These are phyloP conservation scores for Wickerhamiella dianesei DNA, from an alignment of 805 yeast genomes.

Conservation along the genomic window DNA sequence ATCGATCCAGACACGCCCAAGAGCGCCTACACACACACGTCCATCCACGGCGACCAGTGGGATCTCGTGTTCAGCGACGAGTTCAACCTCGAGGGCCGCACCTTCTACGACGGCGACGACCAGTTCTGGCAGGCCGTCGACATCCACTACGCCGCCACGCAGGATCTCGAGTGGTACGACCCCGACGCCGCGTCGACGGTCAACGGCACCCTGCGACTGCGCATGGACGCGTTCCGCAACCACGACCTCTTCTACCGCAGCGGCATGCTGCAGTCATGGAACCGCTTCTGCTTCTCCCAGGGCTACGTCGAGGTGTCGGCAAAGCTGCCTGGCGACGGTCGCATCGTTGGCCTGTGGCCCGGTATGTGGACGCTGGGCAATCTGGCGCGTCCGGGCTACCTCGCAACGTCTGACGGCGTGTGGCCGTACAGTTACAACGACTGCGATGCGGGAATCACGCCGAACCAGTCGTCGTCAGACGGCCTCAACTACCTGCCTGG, in stretches of 20 bases:
- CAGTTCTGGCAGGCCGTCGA: constrained; percentile 83
- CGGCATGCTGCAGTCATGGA: constrained; percentile 90
- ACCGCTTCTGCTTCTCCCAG: constrained; percentile 75
- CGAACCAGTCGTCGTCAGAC: constrained; percentile 81
- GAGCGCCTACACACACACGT: constrained; percentile 35
- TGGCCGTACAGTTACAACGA: constrained; percentile 87
- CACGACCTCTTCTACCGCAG: constrained; percentile 74
- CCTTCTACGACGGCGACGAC: constrained; percentile 83
- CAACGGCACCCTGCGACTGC: constrained; percentile 54
- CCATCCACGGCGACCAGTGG: constrained; percentile 56
- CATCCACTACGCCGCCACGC: constrained; percentile 72
- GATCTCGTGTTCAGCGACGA: constrained; percentile 78
- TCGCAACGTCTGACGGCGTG: constrained; percentile 78
- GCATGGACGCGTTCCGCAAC: constrained; percentile 70
- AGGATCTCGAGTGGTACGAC: constrained; percentile 87
- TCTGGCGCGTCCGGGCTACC: constrained; percentile 80
- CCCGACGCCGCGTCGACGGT: constrained; percentile 78
- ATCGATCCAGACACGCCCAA: constrained; percentile 64
- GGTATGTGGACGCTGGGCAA: constrained; percentile 94
- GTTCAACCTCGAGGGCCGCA: constrained; percentile 77
- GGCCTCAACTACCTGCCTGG: constrained; percentile 83
- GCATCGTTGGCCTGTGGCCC: constrained; percentile 83
- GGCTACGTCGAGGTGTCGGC: constrained; percentile 70
- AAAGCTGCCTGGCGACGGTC: constrained; percentile 65
- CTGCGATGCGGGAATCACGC: constrained; percentile 91